Percentiles rank a stretch among this genome's conserved stretches.
Evolutionary conservation across 805 yeast species (phyloP).

Genomic region (Lipomyces mesembrius): DNA sequence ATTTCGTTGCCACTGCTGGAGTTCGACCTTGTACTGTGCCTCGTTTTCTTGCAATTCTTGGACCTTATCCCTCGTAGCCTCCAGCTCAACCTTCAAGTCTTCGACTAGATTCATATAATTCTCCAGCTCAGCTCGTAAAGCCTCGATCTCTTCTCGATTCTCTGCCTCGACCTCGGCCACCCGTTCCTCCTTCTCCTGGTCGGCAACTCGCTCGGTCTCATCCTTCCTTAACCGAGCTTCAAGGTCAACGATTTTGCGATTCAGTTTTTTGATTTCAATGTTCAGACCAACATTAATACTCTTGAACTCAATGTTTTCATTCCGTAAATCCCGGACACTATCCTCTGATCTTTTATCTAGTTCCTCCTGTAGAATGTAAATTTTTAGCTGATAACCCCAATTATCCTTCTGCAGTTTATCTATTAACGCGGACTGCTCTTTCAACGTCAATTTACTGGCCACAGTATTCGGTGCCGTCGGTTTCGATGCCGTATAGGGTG

Average conservation of each 20-base stretch:
- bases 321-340: slow-evolving; percentile 35
- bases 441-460: slow-evolving; percentile 34
- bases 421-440: slow-evolving; percentile 38
- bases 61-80: slow-evolving; percentile 14
- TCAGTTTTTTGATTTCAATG: slow-evolving; percentile 34
- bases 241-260: slow-evolving; percentile 30
- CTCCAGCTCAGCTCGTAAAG: slow-evolving; percentile 25
- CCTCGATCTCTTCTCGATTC: slow-evolving; percentile 20
- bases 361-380: slow-evolving; percentile 37
- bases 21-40: slow-evolving; percentile 15
- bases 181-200: slow-evolving; percentile 1
- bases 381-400: slow-evolving; percentile 38
- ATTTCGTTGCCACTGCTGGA: slow-evolving; percentile 12
- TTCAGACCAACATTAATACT: slow-evolving; percentile 33
- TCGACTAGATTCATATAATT: slow-evolving; percentile 21
- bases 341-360: slow-evolving; percentile 39
- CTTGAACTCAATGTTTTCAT: slow-evolving; percentile 38
- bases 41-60: slow-evolving; percentile 14
- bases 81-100: slow-evolving; percentile 21
- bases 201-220: slow-evolving; percentile 7
- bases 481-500: not conserved
- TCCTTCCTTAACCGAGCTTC: slow-evolving; percentile 21
- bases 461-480: slow-evolving; percentile 19
- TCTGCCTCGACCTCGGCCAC: slow-evolving; percentile 10
- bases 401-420: slow-evolving; percentile 40